Evolutionary conservation across 2,329 filamentous ascomycete genomes (phyloP), one percentile per base, ranked within the genome.

Genomic region (Aspergillus sp.): DNA sequence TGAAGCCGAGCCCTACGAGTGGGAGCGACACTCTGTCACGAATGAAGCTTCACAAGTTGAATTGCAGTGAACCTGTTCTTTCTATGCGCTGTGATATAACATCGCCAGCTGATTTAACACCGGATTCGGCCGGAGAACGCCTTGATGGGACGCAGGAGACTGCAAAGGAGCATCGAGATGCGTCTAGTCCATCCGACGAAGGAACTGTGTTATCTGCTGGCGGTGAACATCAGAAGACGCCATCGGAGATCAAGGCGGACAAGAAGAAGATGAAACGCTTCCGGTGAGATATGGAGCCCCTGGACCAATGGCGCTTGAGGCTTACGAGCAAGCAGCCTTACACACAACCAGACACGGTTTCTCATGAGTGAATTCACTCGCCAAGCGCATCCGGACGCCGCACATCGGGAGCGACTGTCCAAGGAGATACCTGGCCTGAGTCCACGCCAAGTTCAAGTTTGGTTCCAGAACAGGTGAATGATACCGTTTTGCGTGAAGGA

Each of bases 301-400:
- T 13, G 7, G 25, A 3, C n/a, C n/a, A n/a, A n/a, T n/a, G n/a
- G n/a, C n/a, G n/a, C n/a, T n/a, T n/a, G n/a, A n/a, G n/a, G n/a
- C n/a, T 34, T 16, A 30, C 29, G 8, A 27, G 5, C 26, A 19
- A 17, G 22, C 49, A 93, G 88, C 45, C 77, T 96, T 43, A 94
- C 88, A 1, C 88, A 95, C 59, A 89, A 91, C 49, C 89, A 96
- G 69, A 95, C 89, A n/a, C 80, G 89, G 10, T 96, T 93, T 51
- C 68, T 96, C 35, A 93, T 94, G 86, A 94, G 85, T 61, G 88
- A 96, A 57, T 96, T 95, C 52, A 83, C 86, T 36, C 86, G 91
- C 49, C 86, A 96, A 55, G 85, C 88, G 15, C 88, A 95, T 55
- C 88, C 88, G 5, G 88, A 96, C 62, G 88, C 88, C 25, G 83